Percentiles rank a stretch among this genome's conserved stretches.
Conservation (phyloP, 1,284 basidiomycete genomes). For the Heterobasidion irregulare region DNA sequence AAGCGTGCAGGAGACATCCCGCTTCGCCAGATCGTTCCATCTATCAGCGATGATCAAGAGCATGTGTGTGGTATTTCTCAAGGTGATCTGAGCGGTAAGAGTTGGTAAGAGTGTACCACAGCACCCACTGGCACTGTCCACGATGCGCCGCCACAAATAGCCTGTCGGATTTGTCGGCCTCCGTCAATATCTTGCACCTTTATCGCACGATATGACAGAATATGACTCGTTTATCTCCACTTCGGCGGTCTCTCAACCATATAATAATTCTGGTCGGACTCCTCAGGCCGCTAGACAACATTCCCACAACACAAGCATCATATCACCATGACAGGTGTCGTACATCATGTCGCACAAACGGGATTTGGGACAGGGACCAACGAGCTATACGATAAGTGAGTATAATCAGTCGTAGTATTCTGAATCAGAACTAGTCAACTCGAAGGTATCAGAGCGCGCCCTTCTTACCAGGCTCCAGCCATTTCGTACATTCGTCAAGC, state of each 20-base stretch:
- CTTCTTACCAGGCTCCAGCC: slow-evolving; percentile 57
- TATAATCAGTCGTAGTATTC: slow-evolving; percentile 6
- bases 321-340: slow-evolving; percentile 13
- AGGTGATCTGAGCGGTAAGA: too few relatives aligned
- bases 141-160: neutral
- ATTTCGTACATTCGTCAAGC: slow-evolving; percentile 47
- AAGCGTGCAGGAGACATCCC: too few relatives aligned
- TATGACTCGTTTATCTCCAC: too few relatives aligned
- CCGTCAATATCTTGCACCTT: neutral
- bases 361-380: slow-evolving; percentile 70
- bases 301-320: neutral
- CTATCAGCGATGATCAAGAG: too few relatives aligned
- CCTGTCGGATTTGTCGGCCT: neutral
- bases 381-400: slow-evolving; percentile 65
- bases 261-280: too few relatives aligned
- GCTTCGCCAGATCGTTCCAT: too few relatives aligned
- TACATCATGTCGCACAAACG: slow-evolving; percentile 48
- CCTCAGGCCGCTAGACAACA: too few relatives aligned
- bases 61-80: too few relatives aligned
- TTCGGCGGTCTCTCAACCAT: too few relatives aligned
- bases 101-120: too few relatives aligned
- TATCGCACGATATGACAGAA: neutral
- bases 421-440: neutral
- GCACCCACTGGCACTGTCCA: neutral
- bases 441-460: slow-evolving; percentile 41